Evolutionary conservation across 2,329 filamentous ascomycete genomes (phyloP).

Genomic region (Ophiostoma piceae): DNA sequence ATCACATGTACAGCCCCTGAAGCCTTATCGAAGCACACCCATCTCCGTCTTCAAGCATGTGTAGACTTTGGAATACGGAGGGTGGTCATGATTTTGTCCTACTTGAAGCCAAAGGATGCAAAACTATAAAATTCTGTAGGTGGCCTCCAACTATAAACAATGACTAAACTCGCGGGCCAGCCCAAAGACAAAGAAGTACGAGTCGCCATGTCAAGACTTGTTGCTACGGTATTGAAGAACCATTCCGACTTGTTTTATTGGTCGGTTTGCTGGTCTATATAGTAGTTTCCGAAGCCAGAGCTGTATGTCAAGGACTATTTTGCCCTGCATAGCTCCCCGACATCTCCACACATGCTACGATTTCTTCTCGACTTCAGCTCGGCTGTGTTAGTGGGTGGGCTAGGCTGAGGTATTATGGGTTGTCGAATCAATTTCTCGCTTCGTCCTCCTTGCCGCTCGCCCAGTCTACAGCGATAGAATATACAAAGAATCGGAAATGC

Average conservation of each 20-base stretch:
- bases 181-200: slow-evolving; percentile 1
- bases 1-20: too few relatives aligned
- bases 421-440: neutral
- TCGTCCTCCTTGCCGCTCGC: neutral
- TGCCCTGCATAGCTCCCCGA: neutral
- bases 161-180: neutral
- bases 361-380: neutral
- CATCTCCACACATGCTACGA: neutral
- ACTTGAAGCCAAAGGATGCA: neutral
- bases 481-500: neutral
- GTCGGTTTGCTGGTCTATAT: neutral
- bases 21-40: neutral
- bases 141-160: slow-evolving; percentile 3
- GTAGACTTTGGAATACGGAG: neutral
- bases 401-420: neutral
- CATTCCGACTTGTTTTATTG: neutral
- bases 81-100: neutral
- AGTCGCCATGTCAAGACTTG: neutral
- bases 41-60: neutral
- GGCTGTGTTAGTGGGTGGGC: neutral
- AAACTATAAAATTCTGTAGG: neutral
- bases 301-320: neutral
- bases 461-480: neutral
- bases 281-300: neutral
- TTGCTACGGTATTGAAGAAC: neutral